Evolutionary conservation across 148 eudicot species (phyloP).

Genomic region (Dysphania ambrosioides): DNA sequence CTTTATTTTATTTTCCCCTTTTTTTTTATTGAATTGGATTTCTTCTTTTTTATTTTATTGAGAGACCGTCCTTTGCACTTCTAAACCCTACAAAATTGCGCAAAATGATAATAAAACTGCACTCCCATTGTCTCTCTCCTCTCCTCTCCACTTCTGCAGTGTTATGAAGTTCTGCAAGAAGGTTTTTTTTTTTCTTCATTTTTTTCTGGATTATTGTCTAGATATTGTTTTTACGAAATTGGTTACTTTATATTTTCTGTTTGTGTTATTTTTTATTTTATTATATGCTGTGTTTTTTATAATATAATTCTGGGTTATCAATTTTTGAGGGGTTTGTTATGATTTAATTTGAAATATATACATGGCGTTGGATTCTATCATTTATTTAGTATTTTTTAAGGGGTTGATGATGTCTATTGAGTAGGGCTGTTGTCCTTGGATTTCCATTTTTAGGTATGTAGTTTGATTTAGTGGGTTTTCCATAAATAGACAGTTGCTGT

Average conservation of each 20-base stretch:
- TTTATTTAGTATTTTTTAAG: background rate
- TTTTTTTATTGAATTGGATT: background rate
- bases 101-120: background rate
- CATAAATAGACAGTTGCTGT: background rate
- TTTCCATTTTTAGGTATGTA: background rate
- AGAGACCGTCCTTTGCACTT: slow-evolving; percentile 1
- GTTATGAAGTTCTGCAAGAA: too few relatives aligned
- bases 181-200: background rate
- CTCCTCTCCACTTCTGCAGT: too few relatives aligned
- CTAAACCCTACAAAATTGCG: slow-evolving; percentile 9
- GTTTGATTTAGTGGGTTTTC: background rate
- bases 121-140: background rate
- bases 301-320: background rate
- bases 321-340: background rate
- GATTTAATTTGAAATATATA: too few relatives aligned
- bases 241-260: too few relatives aligned
- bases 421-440: background rate
- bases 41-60: too few relatives aligned
- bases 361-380: background rate
- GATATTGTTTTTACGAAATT: too few relatives aligned
- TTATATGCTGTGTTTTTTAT: background rate
- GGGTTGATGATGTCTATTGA: background rate
- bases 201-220: too few relatives aligned
- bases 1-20: too few relatives aligned
- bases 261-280: background rate